A percentile compares a stretch with the other conserved stretches of the same genome.
Conservation (phyloP, 2,329 filamentous ascomycete genomes). For the Diaporthe nobilis region DNA sequence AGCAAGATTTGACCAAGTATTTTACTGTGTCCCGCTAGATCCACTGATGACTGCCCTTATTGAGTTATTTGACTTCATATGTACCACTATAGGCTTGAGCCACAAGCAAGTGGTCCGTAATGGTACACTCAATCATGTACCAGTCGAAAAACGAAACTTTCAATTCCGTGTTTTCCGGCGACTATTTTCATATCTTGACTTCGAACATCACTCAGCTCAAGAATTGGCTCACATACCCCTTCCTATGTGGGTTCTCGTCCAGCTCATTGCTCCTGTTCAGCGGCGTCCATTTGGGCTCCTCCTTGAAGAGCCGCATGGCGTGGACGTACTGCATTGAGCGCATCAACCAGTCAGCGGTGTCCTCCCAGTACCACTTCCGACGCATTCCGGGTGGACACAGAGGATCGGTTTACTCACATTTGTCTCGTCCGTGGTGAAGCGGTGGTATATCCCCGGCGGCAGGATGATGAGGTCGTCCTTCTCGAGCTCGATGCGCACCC, state of each 20-base stretch:
- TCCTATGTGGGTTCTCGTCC: conserved; percentile 82
- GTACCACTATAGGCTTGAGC: background rate
- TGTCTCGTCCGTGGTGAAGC: conserved; percentile 92
- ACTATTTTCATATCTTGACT: background rate
- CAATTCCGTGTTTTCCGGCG: background rate
- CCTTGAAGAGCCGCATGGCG: conserved; percentile 97
- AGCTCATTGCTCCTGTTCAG: conserved; percentile 85
- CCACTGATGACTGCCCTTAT: background rate
- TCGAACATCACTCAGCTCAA: conserved; percentile 45
- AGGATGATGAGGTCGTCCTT: conserved; percentile 94
- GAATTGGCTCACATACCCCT: conserved; percentile 78
- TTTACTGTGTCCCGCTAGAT: too few species aligned
- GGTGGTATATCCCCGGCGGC: conserved; percentile 95
- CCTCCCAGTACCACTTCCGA: background rate
- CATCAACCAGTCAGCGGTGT: conserved; percentile 21
- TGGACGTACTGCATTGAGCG: conserved; percentile 80
- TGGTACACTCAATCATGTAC: background rate
- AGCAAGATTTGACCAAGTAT: too few species aligned
- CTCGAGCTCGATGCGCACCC: conserved; percentile 88
- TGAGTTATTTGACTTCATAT: background rate
- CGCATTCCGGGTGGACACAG: background rate
- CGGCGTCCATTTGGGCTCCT: conserved; percentile 98
- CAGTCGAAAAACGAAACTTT: background rate
- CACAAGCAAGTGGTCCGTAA: background rate
- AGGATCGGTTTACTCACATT: conserved; percentile 76